phyloP scores from a whole-genome alignment of 352 stramenopile species.

The Blastocystis sp. region DNA sequence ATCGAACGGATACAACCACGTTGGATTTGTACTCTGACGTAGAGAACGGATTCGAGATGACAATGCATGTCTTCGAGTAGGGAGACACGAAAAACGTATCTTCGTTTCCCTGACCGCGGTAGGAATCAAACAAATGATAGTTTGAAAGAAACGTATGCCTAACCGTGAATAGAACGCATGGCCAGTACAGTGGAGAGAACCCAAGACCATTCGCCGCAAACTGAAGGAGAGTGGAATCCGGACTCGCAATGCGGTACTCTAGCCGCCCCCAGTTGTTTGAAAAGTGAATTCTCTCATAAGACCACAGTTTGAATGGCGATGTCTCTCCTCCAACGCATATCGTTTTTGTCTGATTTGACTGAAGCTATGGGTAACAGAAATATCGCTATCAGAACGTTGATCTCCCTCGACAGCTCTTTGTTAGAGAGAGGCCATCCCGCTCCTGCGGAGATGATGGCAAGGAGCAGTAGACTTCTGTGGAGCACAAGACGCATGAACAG shows the following conservation, averaged over 20 bases:
- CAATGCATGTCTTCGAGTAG: constrained; percentile 23
- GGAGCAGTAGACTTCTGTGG: neutral
- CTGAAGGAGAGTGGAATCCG: constrained; percentile 29
- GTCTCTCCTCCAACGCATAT: constrained; percentile 13
- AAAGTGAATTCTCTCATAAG: constrained; percentile 48
- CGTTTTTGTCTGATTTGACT: constrained; percentile 2
- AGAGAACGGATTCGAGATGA: constrained; percentile 9
- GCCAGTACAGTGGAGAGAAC: neutral
- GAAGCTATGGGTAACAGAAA: neutral
- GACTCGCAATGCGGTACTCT: neutral
- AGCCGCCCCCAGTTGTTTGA: constrained; percentile 13
- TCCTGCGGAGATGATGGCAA: neutral
- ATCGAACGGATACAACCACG: neutral
- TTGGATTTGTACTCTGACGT: neutral
- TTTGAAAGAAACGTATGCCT: neutral
- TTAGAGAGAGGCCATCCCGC: neutral
- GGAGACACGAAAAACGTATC: constrained; percentile 28
- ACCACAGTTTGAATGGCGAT: constrained; percentile 33
- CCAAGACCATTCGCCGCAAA: neutral
- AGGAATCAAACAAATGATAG: constrained; percentile 2
- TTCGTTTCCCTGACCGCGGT: neutral
- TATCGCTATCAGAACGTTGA: neutral
- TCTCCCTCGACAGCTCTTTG: neutral
- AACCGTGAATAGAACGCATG: neutral
- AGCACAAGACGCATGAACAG: neutral